Base-by-base conservation (phyloP, 371 early-diverging fungal species). In the Mucor indicus region DNA sequence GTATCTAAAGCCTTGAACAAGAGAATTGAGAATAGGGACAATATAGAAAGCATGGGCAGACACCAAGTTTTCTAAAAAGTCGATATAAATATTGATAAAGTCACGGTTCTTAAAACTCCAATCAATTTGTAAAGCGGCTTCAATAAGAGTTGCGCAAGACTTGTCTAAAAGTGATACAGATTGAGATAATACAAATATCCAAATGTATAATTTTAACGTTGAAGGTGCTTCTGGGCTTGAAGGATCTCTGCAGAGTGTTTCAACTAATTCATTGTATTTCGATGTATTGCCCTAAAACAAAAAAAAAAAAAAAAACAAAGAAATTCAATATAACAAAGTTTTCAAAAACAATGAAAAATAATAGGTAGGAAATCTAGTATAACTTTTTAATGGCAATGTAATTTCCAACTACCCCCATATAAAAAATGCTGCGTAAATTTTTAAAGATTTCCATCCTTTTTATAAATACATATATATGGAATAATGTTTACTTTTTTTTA, bases 41-140 rank as follows among this genome's bases (percentile, higher is more conserved):
- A 83, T 80, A 63, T 90, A 89, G 36, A 80, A 75, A 2, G 93
- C 85, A 60, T 94, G 92, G 0, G 94, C 93, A 2, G 89, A 85
- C 2, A 92, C 89, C 2, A 95, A 64, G 57, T 92, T 87, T 27
- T 89, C 81, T 39, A 95, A 36, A 43, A 95, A 83, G 10, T 78
- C 80, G 13, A 80, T 56, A 57, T 86, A 95, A 10, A 70, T 66
- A 33, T 74, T 65, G 1, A 85, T 81, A 54, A 91, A 83, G 1
- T 57, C 62, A 35, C 80, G 72, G 29, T 87, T 83, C 10, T 72
- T 68, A 8, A 63, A 61, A 13, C 78, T 58, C 90, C 92, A 92
- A 50, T 91, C 80, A 16, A 89, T 48, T 31, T 58, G 50, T 11
- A 95, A 62, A 19, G 90, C 65, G 38, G 89, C 82, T n/a, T 80